Conservation (phyloP, 805 yeast genomes). For the Candida sonorensis region DNA sequence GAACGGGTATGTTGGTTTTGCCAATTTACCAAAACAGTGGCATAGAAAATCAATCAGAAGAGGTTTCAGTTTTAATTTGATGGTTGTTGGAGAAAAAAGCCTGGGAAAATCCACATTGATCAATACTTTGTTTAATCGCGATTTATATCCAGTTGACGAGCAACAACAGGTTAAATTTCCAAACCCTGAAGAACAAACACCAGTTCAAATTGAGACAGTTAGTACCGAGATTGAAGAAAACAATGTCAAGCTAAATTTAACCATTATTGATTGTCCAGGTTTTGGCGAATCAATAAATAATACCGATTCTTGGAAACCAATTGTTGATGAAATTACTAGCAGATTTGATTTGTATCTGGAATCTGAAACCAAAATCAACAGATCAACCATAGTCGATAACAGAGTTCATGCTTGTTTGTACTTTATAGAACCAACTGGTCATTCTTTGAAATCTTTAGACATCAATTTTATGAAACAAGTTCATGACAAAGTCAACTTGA, state of each 20-base stretch:
- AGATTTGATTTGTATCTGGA: constrained; percentile 88
- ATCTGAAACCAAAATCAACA: constrained; percentile 75
- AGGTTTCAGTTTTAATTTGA: constrained; percentile 82
- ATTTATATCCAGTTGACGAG: constrained; percentile 37
- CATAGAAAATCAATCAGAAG: constrained; percentile 86
- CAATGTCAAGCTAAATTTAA: constrained; percentile 80
- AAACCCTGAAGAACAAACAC: constrained; percentile 35
- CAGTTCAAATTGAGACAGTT: constrained; percentile 53
- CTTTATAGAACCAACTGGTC: constrained; percentile 94
- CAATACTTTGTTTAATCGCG: constrained; percentile 78
- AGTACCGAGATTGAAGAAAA: constrained; percentile 82
- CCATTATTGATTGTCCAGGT: constrained; percentile 87
- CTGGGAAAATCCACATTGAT: constrained; percentile 89
- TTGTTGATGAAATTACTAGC: constrained; percentile 78
- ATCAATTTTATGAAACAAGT: constrained; percentile 80
- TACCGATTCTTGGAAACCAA: constrained; percentile 78
- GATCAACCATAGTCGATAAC: constrained; percentile 65
- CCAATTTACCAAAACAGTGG: constrained; percentile 98
- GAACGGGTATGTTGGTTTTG: constrained; percentile 92
- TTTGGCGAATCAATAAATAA: constrained; percentile 89
- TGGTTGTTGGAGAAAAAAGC: constrained; percentile 90
- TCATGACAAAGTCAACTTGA: constrained; percentile 86
- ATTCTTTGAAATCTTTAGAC: constrained; percentile 82
- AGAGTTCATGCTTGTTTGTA: constrained; percentile 48
- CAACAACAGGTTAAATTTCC: constrained; percentile 27